Evolutionary conservation across 2,329 filamentous ascomycete species (phyloP).

Genomic region (Chrysosporium queenslandicum): DNA sequence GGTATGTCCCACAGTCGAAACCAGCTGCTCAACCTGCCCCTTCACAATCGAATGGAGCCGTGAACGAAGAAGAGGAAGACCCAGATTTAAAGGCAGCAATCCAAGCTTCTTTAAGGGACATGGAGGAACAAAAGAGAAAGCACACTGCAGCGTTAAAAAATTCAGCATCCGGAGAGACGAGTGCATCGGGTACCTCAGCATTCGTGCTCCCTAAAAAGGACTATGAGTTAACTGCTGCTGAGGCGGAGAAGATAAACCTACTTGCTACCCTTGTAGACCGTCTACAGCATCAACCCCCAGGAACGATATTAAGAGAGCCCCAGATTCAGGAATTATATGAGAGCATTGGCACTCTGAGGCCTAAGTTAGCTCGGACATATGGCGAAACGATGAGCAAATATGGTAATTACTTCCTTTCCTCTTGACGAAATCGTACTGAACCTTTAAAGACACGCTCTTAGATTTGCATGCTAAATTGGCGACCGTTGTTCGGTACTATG

Average conservation of each 20-base stretch:
- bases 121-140: conserved; percentile 94
- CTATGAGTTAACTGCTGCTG: conserved; percentile 84
- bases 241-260: conserved; percentile 95
- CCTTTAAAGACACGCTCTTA: conserved; percentile 87
- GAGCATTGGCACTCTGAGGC: conserved; percentile 83
- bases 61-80: conserved; percentile 68
- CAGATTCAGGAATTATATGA: conserved; percentile 98
- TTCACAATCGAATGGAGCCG: conserved; percentile 32
- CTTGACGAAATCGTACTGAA: background rate
- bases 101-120: conserved; percentile 84
- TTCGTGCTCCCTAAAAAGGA: conserved; percentile 68
- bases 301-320: conserved; percentile 90
- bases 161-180: conserved; percentile 51
- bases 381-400: conserved; percentile 99
- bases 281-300: conserved; percentile 85
- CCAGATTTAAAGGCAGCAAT: conserved; percentile 90
- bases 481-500: conserved; percentile 93
- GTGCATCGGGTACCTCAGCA: conserved; percentile 40
- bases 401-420: conserved; percentile 46
- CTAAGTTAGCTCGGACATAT: conserved; percentile 89
- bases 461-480: conserved; percentile 92
- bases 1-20: conserved; percentile 59
- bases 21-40: conserved; percentile 18
- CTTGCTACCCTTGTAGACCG: conserved; percentile 91
- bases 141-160: conserved; percentile 76